phyloP scores from a whole-genome alignment of 2,329 filamentous ascomycete species.

The Colletotrichum cuscutae region DNA sequence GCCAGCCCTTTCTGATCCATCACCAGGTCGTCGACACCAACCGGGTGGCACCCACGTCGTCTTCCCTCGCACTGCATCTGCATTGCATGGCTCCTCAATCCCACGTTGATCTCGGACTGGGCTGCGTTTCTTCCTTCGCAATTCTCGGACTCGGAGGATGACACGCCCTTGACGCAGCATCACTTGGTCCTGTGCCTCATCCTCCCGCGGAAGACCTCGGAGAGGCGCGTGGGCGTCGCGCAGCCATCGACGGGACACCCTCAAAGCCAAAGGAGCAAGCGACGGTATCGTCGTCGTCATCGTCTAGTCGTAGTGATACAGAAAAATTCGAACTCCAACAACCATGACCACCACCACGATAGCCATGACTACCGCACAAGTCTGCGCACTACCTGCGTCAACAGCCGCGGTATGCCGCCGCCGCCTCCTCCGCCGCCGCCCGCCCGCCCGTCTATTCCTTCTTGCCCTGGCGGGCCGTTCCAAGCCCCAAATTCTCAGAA shows the following conservation, averaged over 20 bases:
- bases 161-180: constrained; percentile 32
- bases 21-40: constrained; percentile 19
- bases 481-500: constrained; percentile 6
- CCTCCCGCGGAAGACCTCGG: not conserved
- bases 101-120: constrained; percentile 18
- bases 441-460: not conserved
- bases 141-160: constrained; percentile 22
- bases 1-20: not conserved
- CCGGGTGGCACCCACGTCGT: constrained; percentile 29
- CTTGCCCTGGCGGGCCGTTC: constrained; percentile 11
- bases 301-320: not conserved
- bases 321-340: not conserved
- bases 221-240: constrained; percentile 2
- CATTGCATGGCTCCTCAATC: constrained; percentile 13
- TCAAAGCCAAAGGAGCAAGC: constrained; percentile 3
- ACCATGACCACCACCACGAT: not conserved
- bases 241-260: not conserved
- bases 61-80: constrained; percentile 18
- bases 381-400: not conserved
- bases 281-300: constrained; percentile 6
- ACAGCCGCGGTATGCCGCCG: constrained; percentile 8
- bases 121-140: constrained; percentile 1
- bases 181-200: not conserved
- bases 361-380: not conserved
- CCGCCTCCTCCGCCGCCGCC: not conserved